A percentile compares a stretch with the other conserved stretches of the same genome.
Conservation (phyloP, 306 rosid genomes). For the Hippophae tibetana region DNA sequence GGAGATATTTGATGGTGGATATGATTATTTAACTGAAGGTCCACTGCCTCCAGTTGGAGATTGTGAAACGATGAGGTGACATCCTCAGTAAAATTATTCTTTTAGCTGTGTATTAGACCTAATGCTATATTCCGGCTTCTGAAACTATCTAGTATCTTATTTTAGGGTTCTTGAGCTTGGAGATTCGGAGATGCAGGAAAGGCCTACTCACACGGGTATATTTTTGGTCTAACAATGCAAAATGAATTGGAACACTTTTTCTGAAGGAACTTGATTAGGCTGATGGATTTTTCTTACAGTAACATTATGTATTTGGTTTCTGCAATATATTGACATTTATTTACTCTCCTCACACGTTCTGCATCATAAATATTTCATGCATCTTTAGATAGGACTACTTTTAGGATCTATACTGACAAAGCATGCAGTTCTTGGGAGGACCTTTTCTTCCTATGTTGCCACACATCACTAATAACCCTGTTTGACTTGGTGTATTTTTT, state of each 20-base stretch:
- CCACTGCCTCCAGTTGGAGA: conserved; percentile 16
- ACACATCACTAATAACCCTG: conserved; percentile 2
- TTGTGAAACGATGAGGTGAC: conserved; percentile 51
- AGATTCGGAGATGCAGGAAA: conserved; percentile 38
- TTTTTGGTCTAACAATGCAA: conserved; percentile 6
- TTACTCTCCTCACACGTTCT: neutral
- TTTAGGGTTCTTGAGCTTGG: conserved; percentile 41
- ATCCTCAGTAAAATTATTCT: conserved; percentile 1
- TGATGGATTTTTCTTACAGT: neutral
- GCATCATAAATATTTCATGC: neutral
- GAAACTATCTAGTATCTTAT: conserved; percentile 17
- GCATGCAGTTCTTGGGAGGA: too few relatives aligned
- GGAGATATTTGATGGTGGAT: conserved; percentile 62
- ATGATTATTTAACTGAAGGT: conserved; percentile 32
- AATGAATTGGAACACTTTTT: conserved; percentile 5
- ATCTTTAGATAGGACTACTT: too few relatives aligned
- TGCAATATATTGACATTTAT: neutral
- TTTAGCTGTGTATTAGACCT: conserved; percentile 1
- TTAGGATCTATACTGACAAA: too few relatives aligned
- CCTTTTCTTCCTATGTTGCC: too few relatives aligned
- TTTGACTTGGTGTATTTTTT: conserved; percentile 1
- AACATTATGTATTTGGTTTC: neutral
- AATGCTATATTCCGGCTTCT: conserved; percentile 1
- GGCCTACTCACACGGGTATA: conserved; percentile 46
- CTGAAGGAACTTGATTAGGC: neutral